Evolutionary conservation across 164 flowering plant species (phyloP), one percentile per base, ranked within the genome.

Genomic region (Vitis labrusca): DNA sequence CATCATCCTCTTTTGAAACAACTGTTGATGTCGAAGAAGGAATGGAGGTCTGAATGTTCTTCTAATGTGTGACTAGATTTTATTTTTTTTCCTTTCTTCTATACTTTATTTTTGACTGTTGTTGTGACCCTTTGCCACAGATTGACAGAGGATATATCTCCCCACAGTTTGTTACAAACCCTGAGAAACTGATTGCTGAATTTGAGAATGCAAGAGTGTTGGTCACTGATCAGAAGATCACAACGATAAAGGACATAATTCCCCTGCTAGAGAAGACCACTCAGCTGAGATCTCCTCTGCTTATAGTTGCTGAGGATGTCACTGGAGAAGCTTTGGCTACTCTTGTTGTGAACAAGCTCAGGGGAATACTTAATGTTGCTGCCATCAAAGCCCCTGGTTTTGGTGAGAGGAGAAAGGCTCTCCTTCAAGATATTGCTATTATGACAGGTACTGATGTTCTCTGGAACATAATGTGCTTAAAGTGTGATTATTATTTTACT

Each of bases 21-120:
- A 91, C 96, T 12, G 97, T 95, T 70, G 98, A 91, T 50, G 97
- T 95, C 17, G 99, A 93, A 83, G 99, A 95, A 73, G 99, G 99
- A 79, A 95, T 87, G 94, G 98, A 93, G 98, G 98, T 93, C 3
- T 67, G 92, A 70, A 29, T 61, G 23, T 59, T 59, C 11, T 27
- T 65, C 16, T 52, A 44, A 13, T 11, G 11, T 16, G n/a, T 32
- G 23, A 16, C 1, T 5, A 14, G 10, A 59, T 32, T 51, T 54
- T 17, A 44, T 27, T 65, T 44, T 23, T 48, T 47, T 13, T 16
- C 59, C 12, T 32, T 16, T 16, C 13, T 27, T 29, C 3, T 9
- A 10, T 61, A n/a, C 11, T 1, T 17, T 27, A n/a, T 59, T 11
- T 16, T 64, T 3, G 10, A 2, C 19, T 27, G 37, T 57, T 64